Conservation (phyloP, 2,329 filamentous ascomycete species). For the Penicillium sp. region DNA sequence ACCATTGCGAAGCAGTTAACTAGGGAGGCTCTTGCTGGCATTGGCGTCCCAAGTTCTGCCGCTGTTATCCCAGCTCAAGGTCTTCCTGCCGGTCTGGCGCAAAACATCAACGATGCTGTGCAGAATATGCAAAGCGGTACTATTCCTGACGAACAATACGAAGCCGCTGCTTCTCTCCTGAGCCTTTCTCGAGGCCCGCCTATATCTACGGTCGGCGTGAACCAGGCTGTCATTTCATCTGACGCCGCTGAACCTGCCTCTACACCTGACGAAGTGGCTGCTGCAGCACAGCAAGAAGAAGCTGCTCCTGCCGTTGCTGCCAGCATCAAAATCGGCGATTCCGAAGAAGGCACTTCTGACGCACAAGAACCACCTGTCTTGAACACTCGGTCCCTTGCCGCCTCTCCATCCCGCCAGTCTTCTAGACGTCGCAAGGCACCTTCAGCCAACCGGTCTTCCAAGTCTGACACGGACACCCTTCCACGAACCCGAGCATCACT, state of each 20-base stretch:
- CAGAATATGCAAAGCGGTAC: constrained; percentile 7
- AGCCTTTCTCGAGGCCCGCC: constrained; percentile 8
- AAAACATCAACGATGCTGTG: constrained; percentile 6
- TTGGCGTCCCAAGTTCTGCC: constrained; percentile 1
- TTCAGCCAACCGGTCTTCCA: not conserved
- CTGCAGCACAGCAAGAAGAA: not conserved
- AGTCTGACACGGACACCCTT: constrained; percentile 3
- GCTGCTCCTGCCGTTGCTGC: not conserved
- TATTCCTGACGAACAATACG: constrained; percentile 5
- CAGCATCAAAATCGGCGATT: not conserved
- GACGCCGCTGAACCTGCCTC: not conserved
- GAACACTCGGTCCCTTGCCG: constrained; percentile 6
- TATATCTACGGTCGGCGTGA: constrained; percentile 1
- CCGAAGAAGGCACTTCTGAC: constrained; percentile 7
- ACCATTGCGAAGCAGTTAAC: constrained; percentile 10
- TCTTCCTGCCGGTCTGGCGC: constrained; percentile 3
- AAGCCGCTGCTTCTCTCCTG: constrained; percentile 18
- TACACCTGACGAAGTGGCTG: not conserved
- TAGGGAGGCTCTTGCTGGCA: constrained; percentile 8
- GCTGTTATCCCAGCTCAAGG: not conserved
- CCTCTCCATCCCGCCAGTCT: constrained; percentile 2
- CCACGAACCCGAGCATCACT: constrained; percentile 5
- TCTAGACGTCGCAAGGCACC: not conserved
- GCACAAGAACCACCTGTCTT: constrained; percentile 5
- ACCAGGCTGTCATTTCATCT: not conserved